Evolutionary conservation across 768 basidiomycete genomes (phyloP).

Genomic region (Clitopilus hobsonii): DNA sequence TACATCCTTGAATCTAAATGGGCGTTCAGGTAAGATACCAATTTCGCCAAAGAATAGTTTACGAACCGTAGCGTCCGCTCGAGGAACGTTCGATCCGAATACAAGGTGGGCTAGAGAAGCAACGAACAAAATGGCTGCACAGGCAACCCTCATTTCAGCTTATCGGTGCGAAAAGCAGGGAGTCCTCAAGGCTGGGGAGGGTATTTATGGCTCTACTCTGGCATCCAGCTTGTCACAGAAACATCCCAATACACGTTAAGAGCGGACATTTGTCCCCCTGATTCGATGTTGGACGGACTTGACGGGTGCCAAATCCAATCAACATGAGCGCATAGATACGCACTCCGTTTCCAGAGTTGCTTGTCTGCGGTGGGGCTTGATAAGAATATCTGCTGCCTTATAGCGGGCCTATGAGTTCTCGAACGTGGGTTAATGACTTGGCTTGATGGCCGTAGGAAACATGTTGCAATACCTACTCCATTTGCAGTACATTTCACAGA

Average conservation of each 20-base stretch:
- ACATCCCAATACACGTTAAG: neutral
- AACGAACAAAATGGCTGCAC: neutral
- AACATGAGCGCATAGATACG: neutral
- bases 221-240: neutral
- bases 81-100: neutral
- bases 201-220: neutral
- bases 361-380: neutral
- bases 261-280: neutral
- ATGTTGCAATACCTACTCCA: too few relatives aligned
- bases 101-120: neutral
- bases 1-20: neutral
- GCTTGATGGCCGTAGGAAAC: neutral
- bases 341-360: neutral
- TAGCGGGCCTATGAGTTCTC: neutral
- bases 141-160: neutral
- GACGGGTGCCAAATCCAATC: neutral
- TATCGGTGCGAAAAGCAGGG: neutral
- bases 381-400: neutral
- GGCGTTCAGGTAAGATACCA: neutral
- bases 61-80: neutral
- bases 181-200: neutral
- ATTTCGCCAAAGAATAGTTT: constrained; percentile 17
- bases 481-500: too few relatives aligned
- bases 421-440: neutral
- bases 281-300: neutral